phyloP scores from a whole-genome alignment of 495 filamentous ascomycete genomes.

The Hypoxylon lenormandii region DNA sequence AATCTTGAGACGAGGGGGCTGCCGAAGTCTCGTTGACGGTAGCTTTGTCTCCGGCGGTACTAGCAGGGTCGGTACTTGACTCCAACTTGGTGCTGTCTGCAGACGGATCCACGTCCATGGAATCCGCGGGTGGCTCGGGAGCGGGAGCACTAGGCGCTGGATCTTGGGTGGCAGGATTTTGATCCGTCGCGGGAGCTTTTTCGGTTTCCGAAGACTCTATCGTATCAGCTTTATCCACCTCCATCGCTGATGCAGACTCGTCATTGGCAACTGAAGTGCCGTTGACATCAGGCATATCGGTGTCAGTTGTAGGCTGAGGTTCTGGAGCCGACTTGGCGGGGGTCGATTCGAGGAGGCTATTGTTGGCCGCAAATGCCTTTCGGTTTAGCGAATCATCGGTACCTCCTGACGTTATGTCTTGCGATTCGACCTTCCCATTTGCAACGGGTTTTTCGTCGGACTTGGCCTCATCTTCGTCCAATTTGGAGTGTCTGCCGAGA shows the following conservation, averaged over 20 bases:
- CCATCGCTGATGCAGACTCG: slow-evolving; percentile 6
- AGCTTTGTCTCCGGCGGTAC: slow-evolving; percentile 49
- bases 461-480: slow-evolving; percentile 45
- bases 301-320: slow-evolving; percentile 16
- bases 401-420: slow-evolving; percentile 23
- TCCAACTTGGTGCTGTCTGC: slow-evolving; percentile 21
- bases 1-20: slow-evolving; percentile 45
- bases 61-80: slow-evolving; percentile 24
- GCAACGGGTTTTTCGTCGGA: slow-evolving; percentile 39
- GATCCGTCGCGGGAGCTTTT: slow-evolving; percentile 13
- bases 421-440: slow-evolving; percentile 40
- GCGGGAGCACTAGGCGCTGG: neutral
- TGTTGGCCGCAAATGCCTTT: slow-evolving; percentile 36
- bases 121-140: slow-evolving; percentile 16
- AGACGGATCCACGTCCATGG: slow-evolving; percentile 53
- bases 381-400: slow-evolving; percentile 33
- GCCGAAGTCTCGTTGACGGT: slow-evolving; percentile 37
- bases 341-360: slow-evolving; percentile 30
- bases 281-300: slow-evolving; percentile 52
- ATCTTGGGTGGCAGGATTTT: slow-evolving; percentile 14
- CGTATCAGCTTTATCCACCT: slow-evolving; percentile 15
- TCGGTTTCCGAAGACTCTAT: slow-evolving; percentile 20
- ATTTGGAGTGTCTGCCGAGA: slow-evolving; percentile 40
- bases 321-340: slow-evolving; percentile 22
- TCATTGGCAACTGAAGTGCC: slow-evolving; percentile 25